Evolutionary conservation across 305 asterid genomes (phyloP).

Genomic region (Fraxinus greggii): DNA sequence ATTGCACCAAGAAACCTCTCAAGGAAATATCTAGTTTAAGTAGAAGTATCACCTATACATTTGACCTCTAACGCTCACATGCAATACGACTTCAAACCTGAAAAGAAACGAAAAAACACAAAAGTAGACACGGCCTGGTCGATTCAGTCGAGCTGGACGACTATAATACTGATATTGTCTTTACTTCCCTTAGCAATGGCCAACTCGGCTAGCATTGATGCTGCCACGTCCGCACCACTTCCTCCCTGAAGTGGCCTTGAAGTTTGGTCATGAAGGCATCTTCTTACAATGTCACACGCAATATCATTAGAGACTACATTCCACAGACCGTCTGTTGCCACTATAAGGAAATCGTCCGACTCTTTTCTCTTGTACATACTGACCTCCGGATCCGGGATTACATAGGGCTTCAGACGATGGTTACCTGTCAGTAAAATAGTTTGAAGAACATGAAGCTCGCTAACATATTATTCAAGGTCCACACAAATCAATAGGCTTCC

Average conservation of each 20-base stretch:
- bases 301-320: constrained; percentile 29
- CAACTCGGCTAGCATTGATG: constrained; percentile 34
- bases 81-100: background rate
- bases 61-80: background rate
- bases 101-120: background rate
- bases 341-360: constrained; percentile 26
- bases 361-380: constrained; percentile 17
- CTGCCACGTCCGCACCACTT: constrained; percentile 9
- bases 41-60: background rate
- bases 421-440: constrained; percentile 18
- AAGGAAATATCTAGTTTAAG: background rate
- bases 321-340: constrained; percentile 39
- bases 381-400: constrained; percentile 36
- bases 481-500: background rate
- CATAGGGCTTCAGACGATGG: constrained; percentile 22
- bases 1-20: background rate
- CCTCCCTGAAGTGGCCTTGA: background rate
- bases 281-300: constrained; percentile 13
- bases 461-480: background rate
- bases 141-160: constrained; percentile 39
- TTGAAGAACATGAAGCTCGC: background rate
- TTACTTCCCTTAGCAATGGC: constrained; percentile 59
- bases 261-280: constrained; percentile 9
- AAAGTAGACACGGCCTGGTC: background rate
- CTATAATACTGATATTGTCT: constrained; percentile 55